These are phyloP conservation scores for Chondrus crispus DNA, from an alignment of 23 red algal genomes.

Conservation along the genomic window DNA sequence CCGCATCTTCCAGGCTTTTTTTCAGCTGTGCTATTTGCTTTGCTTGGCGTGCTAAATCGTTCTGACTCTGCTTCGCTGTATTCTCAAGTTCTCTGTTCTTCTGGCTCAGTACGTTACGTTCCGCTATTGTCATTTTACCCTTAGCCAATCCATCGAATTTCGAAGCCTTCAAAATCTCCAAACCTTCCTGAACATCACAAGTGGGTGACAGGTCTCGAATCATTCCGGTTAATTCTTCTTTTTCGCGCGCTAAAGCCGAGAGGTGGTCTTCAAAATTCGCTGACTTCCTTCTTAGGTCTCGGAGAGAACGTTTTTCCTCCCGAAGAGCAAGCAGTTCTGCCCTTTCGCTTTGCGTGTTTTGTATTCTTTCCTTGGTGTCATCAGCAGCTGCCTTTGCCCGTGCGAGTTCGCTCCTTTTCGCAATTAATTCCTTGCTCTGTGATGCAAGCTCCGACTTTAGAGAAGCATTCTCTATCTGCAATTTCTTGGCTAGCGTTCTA, in stretches of 20 bases:
- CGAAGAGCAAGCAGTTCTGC: neutral
- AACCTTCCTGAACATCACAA: slow-evolving; percentile 42
- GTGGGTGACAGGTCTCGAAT: slow-evolving; percentile 11
- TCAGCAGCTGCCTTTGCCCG: neutral
- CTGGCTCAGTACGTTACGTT: slow-evolving; percentile 3
- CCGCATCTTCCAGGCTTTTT: neutral
- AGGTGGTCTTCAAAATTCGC: neutral
- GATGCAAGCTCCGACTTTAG: neutral
- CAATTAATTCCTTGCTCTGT: neutral
- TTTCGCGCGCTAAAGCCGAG: slow-evolving; percentile 5
- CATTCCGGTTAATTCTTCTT: slow-evolving; percentile 35
- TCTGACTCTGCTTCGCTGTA: no score
- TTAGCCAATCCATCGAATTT: neutral
- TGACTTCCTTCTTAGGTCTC: neutral
- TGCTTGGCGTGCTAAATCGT: neutral
- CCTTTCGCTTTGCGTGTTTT: neutral
- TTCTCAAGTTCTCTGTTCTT: no score
- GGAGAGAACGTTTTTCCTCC: slow-evolving; percentile 1
- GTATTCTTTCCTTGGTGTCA: neutral
- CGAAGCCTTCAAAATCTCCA: slow-evolving; percentile 6
- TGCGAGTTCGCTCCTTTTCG: neutral
- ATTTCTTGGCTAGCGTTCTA: no score
- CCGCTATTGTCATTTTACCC: neutral
- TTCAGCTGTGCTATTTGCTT: neutral
- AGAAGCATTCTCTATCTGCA: no score